Conservation (phyloP, 345 rosid species). For the Eucalyptus erythrocorys region DNA sequence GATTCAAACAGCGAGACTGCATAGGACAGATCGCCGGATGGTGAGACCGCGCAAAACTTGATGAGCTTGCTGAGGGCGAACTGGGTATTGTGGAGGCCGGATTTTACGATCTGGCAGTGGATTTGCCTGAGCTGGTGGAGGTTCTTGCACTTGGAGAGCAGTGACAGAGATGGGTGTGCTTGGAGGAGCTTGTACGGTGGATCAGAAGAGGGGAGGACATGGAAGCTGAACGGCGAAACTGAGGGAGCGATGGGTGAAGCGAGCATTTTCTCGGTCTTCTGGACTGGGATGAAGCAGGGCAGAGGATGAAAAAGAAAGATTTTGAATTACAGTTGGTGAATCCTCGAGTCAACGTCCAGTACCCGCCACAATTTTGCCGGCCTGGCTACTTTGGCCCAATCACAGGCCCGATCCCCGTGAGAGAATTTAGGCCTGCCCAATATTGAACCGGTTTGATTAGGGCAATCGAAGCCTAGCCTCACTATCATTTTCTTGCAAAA, state of each 20-base stretch:
- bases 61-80: conserved; percentile 63
- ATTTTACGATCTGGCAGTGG: conserved; percentile 52
- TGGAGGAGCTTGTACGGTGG: conserved; percentile 57
- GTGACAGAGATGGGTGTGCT: conserved; percentile 47
- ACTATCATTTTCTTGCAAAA: not conserved
- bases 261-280: conserved; percentile 1
- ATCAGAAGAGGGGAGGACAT: conserved; percentile 38
- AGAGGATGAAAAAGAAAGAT: not conserved
- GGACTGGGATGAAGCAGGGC: not conserved
- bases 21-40: conserved; percentile 41
- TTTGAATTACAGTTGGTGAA: not conserved
- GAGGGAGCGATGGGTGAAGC: conserved; percentile 2
- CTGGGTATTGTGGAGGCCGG: conserved; percentile 68
- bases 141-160: conserved; percentile 45
- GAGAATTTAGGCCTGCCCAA: not conserved
- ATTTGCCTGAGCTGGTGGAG: conserved; percentile 29
- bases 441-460: not conserved
- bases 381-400: not conserved
- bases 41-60: conserved; percentile 48
- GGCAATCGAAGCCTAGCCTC: not conserved
- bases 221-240: conserved; percentile 16
- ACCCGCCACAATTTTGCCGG: not conserved
- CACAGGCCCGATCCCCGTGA: fast-evolving
- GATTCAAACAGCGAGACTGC: conserved; percentile 41
- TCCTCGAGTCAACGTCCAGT: not conserved